Evolutionary conservation across 2,329 filamentous ascomycete genomes (phyloP).

Genomic region (Elsinoe australis): DNA sequence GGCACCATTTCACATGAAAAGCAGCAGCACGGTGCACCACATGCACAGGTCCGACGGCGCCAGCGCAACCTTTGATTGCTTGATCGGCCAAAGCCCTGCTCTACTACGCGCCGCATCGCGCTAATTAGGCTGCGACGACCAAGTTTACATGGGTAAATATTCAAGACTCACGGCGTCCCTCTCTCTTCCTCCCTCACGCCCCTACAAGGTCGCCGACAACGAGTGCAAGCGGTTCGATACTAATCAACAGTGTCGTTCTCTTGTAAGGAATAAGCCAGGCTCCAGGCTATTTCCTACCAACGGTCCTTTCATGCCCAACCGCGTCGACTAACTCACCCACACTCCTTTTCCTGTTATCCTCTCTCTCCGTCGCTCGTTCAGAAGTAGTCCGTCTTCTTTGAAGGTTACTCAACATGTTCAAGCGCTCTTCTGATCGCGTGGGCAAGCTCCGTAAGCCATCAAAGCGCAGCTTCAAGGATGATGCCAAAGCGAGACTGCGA

Average conservation of each 20-base stretch:
- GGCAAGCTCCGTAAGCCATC: constrained; percentile 75
- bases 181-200: constrained; percentile 14
- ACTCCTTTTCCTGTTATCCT: constrained; percentile 9
- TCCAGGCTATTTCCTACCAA: constrained; percentile 11
- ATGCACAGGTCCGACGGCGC: constrained; percentile 1
- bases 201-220: constrained; percentile 21
- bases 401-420: constrained; percentile 65
- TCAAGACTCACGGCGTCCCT: neutral
- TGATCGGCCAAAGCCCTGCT: too few relatives aligned
- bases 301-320: constrained; percentile 15
- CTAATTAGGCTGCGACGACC: constrained; percentile 12
- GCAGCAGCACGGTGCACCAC: neutral
- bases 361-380: constrained; percentile 32
- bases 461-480: constrained; percentile 70
- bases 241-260: constrained; percentile 12
- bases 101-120: constrained; percentile 8
- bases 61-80: constrained; percentile 7
- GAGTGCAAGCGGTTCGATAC: constrained; percentile 18
- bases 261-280: constrained; percentile 18
- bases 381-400: constrained; percentile 35
- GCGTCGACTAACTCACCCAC: constrained; percentile 20
- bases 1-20: constrained; percentile 13
- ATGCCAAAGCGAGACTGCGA: constrained; percentile 78
- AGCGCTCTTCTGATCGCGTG: constrained; percentile 84
- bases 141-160: constrained; percentile 16